These are phyloP conservation scores for Calonectria pteridis DNA, from an alignment of 2,329 filamentous ascomycete genomes.

Conservation along the genomic window DNA sequence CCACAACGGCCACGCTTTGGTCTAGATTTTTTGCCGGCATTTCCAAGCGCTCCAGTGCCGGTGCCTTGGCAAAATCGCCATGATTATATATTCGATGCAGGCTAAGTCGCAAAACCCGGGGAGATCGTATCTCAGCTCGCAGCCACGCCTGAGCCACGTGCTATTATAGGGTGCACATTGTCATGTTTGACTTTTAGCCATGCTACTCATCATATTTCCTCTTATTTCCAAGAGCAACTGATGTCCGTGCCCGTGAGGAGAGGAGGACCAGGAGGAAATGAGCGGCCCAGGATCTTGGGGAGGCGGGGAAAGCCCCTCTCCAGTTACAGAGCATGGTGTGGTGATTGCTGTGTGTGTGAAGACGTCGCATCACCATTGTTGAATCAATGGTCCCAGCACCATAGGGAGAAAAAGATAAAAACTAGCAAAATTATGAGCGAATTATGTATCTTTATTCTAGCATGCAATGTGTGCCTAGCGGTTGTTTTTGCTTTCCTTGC, in stretches of 20 bases:
- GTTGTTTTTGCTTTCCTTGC: not conserved
- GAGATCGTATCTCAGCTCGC: not conserved
- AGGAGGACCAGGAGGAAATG: not conserved
- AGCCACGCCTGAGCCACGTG: conserved; percentile 1
- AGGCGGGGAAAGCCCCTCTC: not conserved
- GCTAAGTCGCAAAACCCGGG: not conserved
- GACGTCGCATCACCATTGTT: no score
- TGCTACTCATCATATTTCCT: not conserved
- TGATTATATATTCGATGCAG: not conserved
- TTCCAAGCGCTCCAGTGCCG: not conserved
- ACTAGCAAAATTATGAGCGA: not conserved
- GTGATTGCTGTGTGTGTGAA: not conserved
- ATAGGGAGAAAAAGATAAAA: no score
- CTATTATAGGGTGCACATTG: not conserved
- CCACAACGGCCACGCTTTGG: not conserved
- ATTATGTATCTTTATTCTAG: not conserved
- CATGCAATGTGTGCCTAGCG: not conserved
- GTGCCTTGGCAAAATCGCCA: not conserved
- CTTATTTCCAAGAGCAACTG: not conserved
- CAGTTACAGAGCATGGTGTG: not conserved
- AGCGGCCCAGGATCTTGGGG: not conserved
- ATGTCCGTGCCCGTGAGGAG: not conserved
- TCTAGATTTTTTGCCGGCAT: not conserved
- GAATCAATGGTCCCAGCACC: not conserved
- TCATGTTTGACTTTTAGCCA: not conserved